phyloP scores from a whole-genome alignment of 148 eudicot genomes.

The Rhododendron ferrugineum region DNA sequence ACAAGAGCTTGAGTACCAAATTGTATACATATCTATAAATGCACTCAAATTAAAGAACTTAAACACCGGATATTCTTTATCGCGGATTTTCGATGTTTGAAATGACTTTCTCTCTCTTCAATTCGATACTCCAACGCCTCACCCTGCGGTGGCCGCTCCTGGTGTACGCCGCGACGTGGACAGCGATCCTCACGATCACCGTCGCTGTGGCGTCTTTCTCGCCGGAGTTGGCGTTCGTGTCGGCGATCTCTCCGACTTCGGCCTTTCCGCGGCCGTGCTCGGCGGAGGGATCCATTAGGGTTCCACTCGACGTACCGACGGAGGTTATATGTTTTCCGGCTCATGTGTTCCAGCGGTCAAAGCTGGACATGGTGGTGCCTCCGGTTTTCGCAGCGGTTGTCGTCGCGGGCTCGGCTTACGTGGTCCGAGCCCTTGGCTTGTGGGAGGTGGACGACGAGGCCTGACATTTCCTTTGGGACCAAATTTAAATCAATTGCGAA shows the following conservation, averaged over 20 bases:
- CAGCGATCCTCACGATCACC: constrained; percentile 42
- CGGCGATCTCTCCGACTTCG: constrained; percentile 44
- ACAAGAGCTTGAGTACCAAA: background rate
- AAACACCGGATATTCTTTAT: background rate
- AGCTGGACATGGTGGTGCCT: constrained; percentile 58
- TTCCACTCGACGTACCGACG: constrained; percentile 59
- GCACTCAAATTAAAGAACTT: background rate
- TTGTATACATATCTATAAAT: background rate
- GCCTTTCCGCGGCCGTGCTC: constrained; percentile 37
- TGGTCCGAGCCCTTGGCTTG: constrained; percentile 51
- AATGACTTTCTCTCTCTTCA: constrained; percentile 28
- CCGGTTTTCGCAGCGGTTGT: constrained; percentile 67
- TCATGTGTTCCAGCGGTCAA: constrained; percentile 39
- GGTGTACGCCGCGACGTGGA: constrained; percentile 59
- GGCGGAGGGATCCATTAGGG: constrained; percentile 27
- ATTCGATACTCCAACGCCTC: constrained; percentile 23
- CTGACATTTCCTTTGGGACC: background rate
- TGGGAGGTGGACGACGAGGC: constrained; percentile 37
- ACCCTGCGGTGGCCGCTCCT: constrained; percentile 39
- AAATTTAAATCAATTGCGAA: background rate
- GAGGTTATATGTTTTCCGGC: constrained; percentile 60
- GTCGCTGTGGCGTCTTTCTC: constrained; percentile 59
- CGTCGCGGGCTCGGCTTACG: constrained; percentile 61
- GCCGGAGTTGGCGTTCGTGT: constrained; percentile 57
- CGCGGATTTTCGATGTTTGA: background rate